Conservation (phyloP, 495 filamentous ascomycete species). For the Viridothelium virens region DNA sequence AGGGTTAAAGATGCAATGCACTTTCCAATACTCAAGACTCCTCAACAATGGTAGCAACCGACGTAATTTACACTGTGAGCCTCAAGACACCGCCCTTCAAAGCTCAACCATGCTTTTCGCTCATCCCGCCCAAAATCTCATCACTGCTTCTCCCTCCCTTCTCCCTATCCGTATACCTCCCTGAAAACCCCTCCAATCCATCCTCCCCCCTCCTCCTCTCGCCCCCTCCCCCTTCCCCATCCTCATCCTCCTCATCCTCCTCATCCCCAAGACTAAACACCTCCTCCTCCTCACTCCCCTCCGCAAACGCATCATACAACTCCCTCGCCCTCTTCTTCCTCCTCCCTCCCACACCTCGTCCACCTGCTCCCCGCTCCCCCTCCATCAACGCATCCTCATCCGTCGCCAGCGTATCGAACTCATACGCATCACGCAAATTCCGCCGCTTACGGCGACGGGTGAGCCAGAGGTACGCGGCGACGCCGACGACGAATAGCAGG, state of each 20-base stretch:
- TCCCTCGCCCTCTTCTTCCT: constrained; percentile 61
- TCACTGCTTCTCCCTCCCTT: neutral
- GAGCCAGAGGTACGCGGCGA: constrained; percentile 72
- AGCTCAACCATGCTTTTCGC: neutral
- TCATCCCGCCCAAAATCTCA: neutral
- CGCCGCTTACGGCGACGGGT: constrained; percentile 67
- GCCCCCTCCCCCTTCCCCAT: neutral
- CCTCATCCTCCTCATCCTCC: constrained; percentile 11
- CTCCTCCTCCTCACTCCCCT: constrained; percentile 58
- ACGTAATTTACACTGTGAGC: neutral
- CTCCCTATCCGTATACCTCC: neutral
- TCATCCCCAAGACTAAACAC: constrained; percentile 14
- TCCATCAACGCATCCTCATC: constrained; percentile 49
- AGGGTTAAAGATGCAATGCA: neutral
- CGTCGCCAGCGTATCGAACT: constrained; percentile 86
- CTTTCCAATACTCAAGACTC: neutral
- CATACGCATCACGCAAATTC: constrained; percentile 76
- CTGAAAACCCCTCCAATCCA: neutral
- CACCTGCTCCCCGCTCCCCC: neutral
- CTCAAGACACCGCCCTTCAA: neutral
- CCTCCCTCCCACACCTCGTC: constrained; percentile 51
- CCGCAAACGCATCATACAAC: constrained; percentile 89
- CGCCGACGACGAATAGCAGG: constrained; percentile 68
- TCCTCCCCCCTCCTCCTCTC: neutral
- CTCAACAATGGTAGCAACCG: neutral